A percentile compares a stretch with the other conserved stretches of the same genome.
Evolutionary conservation across 768 basidiomycete species (phyloP).

Genomic region (Boletus insuetus): DNA sequence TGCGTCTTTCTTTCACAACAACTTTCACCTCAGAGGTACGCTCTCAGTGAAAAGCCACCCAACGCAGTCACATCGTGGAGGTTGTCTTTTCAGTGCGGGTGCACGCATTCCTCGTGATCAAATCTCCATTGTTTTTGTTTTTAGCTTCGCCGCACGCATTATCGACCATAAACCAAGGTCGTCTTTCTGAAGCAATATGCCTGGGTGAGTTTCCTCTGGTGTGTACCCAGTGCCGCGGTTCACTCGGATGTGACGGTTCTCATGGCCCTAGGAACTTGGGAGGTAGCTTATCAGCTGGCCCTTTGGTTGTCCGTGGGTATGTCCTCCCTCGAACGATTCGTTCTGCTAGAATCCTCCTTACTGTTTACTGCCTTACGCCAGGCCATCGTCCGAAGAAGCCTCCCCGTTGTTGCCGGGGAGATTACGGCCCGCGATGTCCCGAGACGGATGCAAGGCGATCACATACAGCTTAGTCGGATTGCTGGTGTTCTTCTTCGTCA

Average conservation of each 20-base stretch:
- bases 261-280: too few species aligned
- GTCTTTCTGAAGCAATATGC: not conserved
- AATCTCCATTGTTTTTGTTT: not conserved
- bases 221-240: not conserved
- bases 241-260: not conserved
- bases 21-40: not conserved
- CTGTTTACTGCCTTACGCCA: not conserved
- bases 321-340: not conserved
- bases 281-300: not conserved
- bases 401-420: conserved; percentile 8
- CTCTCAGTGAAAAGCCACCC: conserved; percentile 1
- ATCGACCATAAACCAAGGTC: too few species aligned
- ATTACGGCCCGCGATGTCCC: not conserved
- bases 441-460: not conserved
- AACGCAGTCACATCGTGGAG: not conserved
- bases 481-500: not conserved
- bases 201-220: not conserved
- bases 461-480: not conserved
- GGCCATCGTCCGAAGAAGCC: conserved; percentile 1
- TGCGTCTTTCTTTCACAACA: not conserved
- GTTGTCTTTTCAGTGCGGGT: conserved; percentile 8
- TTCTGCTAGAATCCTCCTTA: not conserved
- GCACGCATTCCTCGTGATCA: not conserved
- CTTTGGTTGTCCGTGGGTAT: not conserved
- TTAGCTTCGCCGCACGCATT: too few species aligned